Evolutionary conservation across 176 grass and related monocot genomes (phyloP), one percentile per base, ranked within the genome.

Genomic region (Phoenix roebelenii): DNA sequence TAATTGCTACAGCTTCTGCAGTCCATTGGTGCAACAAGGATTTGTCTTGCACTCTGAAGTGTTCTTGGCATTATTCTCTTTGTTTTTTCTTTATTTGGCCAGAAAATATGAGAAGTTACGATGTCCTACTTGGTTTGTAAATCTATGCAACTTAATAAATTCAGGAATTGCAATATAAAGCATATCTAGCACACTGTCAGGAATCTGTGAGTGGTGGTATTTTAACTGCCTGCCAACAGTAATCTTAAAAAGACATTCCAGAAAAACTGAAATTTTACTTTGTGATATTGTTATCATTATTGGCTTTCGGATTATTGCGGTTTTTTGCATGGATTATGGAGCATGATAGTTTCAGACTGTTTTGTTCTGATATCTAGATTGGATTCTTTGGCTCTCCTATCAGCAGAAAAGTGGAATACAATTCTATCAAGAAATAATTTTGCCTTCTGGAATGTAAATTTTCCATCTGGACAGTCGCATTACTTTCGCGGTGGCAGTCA

Each of bases 361-460:
- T 70, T 23, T 67, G 23, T 52, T 83, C 65, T 60, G 74, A 81
- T 73, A 84, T 84, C 89, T 84, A 73, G 77, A 81, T 93, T 87
- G 87, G 80, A 93, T 93, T 93, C 89, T 74, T 78, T 76, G 83
- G 84, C 81, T 81, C 77, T 76, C 77, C 74, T 75, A 69, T 84
- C 80, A 93, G 74, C 77, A 69, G 61, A 87, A 80, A 74, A 63
- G 72, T 85, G 82, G 85, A 85, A 72, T 55, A 83, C 68, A 76
- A 79, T 74, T 78, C 80, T 70, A 64, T 67, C 57, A 69, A 59
- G 68, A 62, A 69, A 68, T 5, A 60, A 22, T 15, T 18, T 62
- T 26, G 49, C 49, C 16, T 72, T 19, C 58, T 16, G n/a, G 16
- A 44, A 15, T 59, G 35, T 50, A 24, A 58, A 61, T 29, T 20